Evolutionary conservation across 495 filamentous ascomycete genomes (phyloP), one percentile per base, ranked within the genome.

Genomic region (Talaromyces borbonicus): DNA sequence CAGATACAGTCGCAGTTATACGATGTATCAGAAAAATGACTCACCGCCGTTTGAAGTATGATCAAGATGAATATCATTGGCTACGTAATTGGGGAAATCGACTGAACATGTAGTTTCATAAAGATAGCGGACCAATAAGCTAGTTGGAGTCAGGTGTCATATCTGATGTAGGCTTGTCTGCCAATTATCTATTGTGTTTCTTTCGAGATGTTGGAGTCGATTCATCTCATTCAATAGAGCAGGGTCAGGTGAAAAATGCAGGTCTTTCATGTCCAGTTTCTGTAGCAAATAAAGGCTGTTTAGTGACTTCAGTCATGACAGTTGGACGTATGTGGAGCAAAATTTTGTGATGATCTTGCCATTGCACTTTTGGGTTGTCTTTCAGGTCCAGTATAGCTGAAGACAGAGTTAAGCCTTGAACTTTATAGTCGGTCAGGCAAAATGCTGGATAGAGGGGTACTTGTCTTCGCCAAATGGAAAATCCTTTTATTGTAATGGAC

Each of bases 351-450:
- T 23, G 15, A 8, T 30, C 24, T 48, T 29, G 4, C 6, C 39
- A 8, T 39, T 42, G 15, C 11, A 31, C 31, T 35, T n/a, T 43
- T 7, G 19, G 24, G 22, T 14, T 14, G 30, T 53, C 19, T 42
- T 54, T 54, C 3, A 54, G 42, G 36, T 54, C 51, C 9, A 54
- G 32, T 31, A 51, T 39, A 6, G 40, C 48, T 33, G 22, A 47
- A 7, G 14, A 25, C 14, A 52, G 40, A n/a, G 49, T 51, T 27
- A 43, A 27, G 16, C 36, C 40, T 43, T 54, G 48, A 3, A 50
- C 23, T 37, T 54, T 54, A 19, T 51, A 54, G 43, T 54, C 41
- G n/a, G 51, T 54, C 23, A 54, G 14, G 30, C 30, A 39, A 47
- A 54, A 54, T 30, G 40, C 31, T 11, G 51, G 49, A 33, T 18